Evolutionary conservation across 768 basidiomycete species (phyloP).

Genomic region (Lactarius hengduanensis): DNA sequence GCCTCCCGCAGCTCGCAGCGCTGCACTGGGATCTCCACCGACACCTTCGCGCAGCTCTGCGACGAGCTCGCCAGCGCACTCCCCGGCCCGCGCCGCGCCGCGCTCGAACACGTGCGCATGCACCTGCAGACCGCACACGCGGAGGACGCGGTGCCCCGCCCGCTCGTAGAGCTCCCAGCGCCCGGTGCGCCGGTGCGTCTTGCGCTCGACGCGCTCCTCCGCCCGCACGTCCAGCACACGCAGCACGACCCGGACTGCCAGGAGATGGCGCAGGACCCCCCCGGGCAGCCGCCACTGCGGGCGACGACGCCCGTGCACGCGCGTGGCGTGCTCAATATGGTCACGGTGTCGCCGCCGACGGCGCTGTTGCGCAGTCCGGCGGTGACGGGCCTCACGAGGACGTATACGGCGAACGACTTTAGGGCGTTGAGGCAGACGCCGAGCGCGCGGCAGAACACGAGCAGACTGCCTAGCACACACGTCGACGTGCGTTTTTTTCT

Average conservation of each 20-base stretch:
- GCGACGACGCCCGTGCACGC: slow-evolving; percentile 34
- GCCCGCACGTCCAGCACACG: neutral
- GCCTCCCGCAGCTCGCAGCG: slow-evolving; percentile 44
- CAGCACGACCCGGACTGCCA: neutral
- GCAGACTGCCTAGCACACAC: slow-evolving; percentile 83
- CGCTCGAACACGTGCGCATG: slow-evolving; percentile 37
- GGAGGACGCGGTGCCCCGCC: slow-evolving; percentile 23
- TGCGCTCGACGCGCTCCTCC: slow-evolving; percentile 3
- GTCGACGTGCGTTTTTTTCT: slow-evolving; percentile 55
- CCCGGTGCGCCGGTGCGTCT: slow-evolving; percentile 8
- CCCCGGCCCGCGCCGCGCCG: slow-evolving; percentile 33
- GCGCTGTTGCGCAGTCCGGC: slow-evolving; percentile 69
- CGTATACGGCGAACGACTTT: slow-evolving; percentile 79
- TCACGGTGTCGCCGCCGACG: slow-evolving; percentile 67
- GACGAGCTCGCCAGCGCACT: slow-evolving; percentile 39
- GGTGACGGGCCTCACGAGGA: slow-evolving; percentile 78
- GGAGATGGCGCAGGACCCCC: neutral
- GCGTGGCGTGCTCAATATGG: slow-evolving; percentile 59
- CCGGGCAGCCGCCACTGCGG: slow-evolving; percentile 33
- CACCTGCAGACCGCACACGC: slow-evolving; percentile 33
- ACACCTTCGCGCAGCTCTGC: slow-evolving; percentile 49
- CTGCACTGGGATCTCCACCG: slow-evolving; percentile 49
- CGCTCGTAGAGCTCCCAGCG: slow-evolving; percentile 7
- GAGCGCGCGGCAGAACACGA: slow-evolving; percentile 76
- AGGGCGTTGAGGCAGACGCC: slow-evolving; percentile 67